Percentiles rank a stretch among this genome's conserved stretches.
These are phyloP conservation scores for Oxytropis ochrocephala DNA, from an alignment of 306 rosid species.

Conservation along the genomic window DNA sequence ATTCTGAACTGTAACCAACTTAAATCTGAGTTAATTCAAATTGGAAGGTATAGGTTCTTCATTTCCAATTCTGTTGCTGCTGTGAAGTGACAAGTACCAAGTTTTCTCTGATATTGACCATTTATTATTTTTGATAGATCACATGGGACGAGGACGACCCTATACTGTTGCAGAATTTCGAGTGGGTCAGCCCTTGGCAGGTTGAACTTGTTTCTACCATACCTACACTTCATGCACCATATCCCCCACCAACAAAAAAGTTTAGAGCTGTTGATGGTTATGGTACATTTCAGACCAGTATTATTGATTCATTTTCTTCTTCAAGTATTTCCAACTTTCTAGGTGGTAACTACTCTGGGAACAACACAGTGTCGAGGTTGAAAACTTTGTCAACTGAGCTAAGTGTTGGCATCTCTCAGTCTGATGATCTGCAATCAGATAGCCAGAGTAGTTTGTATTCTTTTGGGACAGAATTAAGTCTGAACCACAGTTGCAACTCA, in stretches of 20 bases:
- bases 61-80: no score
- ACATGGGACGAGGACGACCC: no score
- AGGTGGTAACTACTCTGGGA: constrained; percentile 26
- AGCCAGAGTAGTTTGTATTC: constrained; percentile 49
- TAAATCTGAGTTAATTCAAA: no score
- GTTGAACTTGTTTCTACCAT: no score
- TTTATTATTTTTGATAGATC: no score
- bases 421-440: constrained; percentile 37
- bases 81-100: no score
- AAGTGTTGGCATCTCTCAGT: constrained; percentile 41
- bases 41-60: no score
- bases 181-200: no score
- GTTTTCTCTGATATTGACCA: no score
- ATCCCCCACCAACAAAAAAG: constrained; percentile 40
- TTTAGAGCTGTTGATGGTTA: constrained; percentile 27
- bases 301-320: constrained; percentile 31
- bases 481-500: constrained; percentile 27
- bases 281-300: constrained; percentile 73
- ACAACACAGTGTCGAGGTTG: constrained; percentile 18
- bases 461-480: constrained; percentile 28
- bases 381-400: constrained; percentile 38
- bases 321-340: constrained; percentile 26
- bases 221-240: no score
- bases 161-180: no score
- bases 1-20: no score